Evolutionary conservation across 1,139 yeast genomes (phyloP).

Genomic region (Yamadazyma jaroonii): DNA sequence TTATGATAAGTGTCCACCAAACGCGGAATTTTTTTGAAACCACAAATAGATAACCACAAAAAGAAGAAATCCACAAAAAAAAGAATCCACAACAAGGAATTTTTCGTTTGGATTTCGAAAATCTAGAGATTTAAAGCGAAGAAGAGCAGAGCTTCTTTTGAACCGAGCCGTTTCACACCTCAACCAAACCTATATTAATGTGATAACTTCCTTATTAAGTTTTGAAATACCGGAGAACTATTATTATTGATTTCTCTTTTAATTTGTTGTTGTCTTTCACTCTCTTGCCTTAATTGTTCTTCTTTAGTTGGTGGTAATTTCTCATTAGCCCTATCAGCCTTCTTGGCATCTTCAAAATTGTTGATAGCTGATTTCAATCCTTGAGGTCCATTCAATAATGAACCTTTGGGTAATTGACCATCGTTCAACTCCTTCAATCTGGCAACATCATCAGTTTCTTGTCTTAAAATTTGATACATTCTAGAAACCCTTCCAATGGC

Average conservation of each 20-base stretch:
- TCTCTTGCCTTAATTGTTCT: constrained; percentile 48
- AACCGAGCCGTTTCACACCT: no score
- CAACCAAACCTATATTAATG: background rate
- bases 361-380: constrained; percentile 70
- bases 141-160: no score
- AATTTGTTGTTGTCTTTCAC: constrained; percentile 39
- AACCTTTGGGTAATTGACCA: constrained; percentile 76
- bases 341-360: constrained; percentile 81
- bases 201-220: constrained; percentile 41
- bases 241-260: constrained; percentile 41
- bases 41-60: no score
- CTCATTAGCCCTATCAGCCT: constrained; percentile 82
- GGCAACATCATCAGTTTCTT: constrained; percentile 85
- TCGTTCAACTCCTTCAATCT: constrained; percentile 72
- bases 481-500: constrained; percentile 95
- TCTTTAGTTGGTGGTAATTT: constrained; percentile 82
- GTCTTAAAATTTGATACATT: constrained; percentile 86
- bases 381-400: constrained; percentile 77
- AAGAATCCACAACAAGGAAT: no score
- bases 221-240: constrained; percentile 39
- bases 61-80: no score
- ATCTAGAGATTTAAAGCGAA: no score
- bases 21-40: no score
- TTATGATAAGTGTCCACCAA: no score
- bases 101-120: no score